Base-by-base conservation (phyloP, 2,329 filamentous ascomycete species). In the Bipolaris cookei region DNA sequence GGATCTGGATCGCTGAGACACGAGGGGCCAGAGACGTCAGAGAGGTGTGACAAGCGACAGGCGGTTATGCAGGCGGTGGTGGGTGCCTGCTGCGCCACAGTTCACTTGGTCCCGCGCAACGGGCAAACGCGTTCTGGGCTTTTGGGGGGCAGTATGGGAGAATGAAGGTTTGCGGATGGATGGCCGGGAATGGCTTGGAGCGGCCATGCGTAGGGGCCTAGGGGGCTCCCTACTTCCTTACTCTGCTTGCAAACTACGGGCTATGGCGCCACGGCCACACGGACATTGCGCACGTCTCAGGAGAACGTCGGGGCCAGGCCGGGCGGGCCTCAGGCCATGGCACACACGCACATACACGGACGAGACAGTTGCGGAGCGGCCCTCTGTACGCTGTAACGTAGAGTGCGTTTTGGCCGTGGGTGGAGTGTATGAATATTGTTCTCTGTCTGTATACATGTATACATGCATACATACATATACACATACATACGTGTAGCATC, bases 251-350 rank as follows among this genome's bases (percentile, higher is more conserved):
- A 28, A 28, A 28, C 25, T 28, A 8, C 25, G 25, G 25, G 25
- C 25, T 28, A 28, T 41, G 43, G 59, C 56, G 62, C 59, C 57
- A 61, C 56, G 32, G 52, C 51, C 25, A 53, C 48, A 61, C 55
- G 57, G 59, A 53, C 59, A 38, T 25, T n/a, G 51, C 54, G 56
- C 61, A 62, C 63, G 67, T 70, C 65, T 71, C 67, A 71, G 67
- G 67, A 66, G 68, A 65, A 62, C 48, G 34, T 63, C 43, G 43
- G 52, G 32, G 52, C 57, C 65, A 64, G 69, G 59, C 58, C 59
- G 25, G 25, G 25, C 25, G 25, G 25, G 25, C 25, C 25, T 28
- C 25, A 28, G 45, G 38, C 35, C 37, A 46, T 42, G 41, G 53
- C 35, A 42, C 43, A 43, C 46, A 51, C 50, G 52, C 34, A 25